These are phyloP conservation scores for Phytopythium mirpurense DNA, from an alignment of 352 stramenopile genomes.

Conservation along the genomic window DNA sequence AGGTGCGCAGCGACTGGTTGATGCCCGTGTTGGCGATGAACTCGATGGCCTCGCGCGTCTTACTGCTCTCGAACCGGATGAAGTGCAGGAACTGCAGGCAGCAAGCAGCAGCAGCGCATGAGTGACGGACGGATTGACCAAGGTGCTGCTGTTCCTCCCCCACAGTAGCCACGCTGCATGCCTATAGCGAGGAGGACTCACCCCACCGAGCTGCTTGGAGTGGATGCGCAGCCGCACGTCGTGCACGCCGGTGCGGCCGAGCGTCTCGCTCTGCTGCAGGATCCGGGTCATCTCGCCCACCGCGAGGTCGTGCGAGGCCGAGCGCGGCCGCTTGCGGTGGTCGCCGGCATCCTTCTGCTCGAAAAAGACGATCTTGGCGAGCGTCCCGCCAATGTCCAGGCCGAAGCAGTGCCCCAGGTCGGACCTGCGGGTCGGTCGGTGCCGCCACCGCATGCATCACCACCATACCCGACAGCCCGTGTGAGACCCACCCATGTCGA, in stretches of 20 bases:
- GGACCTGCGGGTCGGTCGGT: constrained; percentile 34
- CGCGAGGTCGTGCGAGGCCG: constrained; percentile 70
- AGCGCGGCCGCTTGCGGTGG: constrained; percentile 58
- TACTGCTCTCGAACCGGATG: constrained; percentile 78
- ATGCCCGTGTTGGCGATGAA: constrained; percentile 74
- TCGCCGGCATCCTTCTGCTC: constrained; percentile 61
- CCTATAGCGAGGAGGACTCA: constrained; percentile 13
- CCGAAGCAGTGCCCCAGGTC: constrained; percentile 83
- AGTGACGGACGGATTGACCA: too few species aligned
- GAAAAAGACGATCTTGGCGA: constrained; percentile 96
- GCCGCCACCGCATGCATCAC: too few species aligned
- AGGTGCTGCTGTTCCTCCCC: too few species aligned
- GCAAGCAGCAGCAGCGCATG: too few species aligned
- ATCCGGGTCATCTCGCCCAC: constrained; percentile 85
- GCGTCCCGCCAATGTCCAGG: constrained; percentile 86
- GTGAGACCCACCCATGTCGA: too few species aligned
- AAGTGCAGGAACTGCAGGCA: constrained; percentile 93
- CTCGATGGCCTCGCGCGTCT: constrained; percentile 69
- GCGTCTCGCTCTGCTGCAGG: constrained; percentile 71
- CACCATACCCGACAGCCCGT: too few species aligned
- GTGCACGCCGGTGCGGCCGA: constrained; percentile 80
- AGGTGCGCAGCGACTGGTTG: constrained; percentile 71
- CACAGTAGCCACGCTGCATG: too few species aligned
- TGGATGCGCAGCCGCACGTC: constrained; percentile 86
- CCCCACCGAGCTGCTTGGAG: constrained; percentile 86